These are phyloP conservation scores for Dalbergia cultrata DNA, from an alignment of 306 rosid genomes.

Conservation along the genomic window DNA sequence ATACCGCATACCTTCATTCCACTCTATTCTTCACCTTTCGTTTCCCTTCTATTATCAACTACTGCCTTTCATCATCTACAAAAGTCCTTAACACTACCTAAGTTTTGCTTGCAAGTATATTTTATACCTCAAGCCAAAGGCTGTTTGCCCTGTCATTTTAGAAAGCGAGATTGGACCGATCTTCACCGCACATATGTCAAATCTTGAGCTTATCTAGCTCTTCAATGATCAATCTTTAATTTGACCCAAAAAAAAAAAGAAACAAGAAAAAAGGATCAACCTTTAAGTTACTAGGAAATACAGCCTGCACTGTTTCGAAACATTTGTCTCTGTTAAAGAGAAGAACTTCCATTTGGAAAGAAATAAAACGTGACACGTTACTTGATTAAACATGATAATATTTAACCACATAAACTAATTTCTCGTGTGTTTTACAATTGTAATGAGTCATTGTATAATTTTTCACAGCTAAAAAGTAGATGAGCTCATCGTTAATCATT, in stretches of 20 bases:
- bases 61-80: no score
- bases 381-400: neutral
- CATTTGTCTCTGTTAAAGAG: neutral
- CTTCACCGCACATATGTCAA: conserved; percentile 2
- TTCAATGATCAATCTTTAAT: neutral
- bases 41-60: no score
- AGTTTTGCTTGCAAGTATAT: neutral
- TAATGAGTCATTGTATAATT: no score
- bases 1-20: no score
- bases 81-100: no score
- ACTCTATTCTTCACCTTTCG: no score
- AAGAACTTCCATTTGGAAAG: neutral
- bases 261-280: no score
- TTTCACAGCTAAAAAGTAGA: no score
- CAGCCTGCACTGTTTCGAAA: neutral
- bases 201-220: neutral
- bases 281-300: neutral
- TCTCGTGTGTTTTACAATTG: neutral
- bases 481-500: no score
- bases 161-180: conserved; percentile 31
- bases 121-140: conserved; percentile 34
- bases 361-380: neutral
- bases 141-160: conserved; percentile 4
- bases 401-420: no score
- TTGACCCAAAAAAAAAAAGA: neutral